Conservation (phyloP, 441 rosid genomes). For the Breynia disticha region DNA sequence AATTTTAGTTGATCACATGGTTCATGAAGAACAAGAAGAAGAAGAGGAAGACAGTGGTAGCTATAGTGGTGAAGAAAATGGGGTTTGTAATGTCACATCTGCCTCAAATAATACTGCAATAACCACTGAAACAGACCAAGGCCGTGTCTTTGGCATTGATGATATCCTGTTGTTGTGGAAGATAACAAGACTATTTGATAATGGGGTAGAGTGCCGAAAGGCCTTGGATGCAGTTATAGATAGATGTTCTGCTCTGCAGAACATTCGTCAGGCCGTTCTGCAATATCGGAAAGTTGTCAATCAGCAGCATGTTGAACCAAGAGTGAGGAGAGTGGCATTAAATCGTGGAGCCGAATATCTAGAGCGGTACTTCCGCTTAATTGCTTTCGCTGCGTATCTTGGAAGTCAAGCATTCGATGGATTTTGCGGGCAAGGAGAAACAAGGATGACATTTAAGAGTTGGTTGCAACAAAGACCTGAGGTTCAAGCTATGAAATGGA, state of each 20-base stretch:
- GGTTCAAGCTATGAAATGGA: slow-evolving; percentile 97
- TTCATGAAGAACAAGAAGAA: slow-evolving; percentile 56
- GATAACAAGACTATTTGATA: slow-evolving; percentile 87
- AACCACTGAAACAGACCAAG: slow-evolving; percentile 40
- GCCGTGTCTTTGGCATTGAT: slow-evolving; percentile 79
- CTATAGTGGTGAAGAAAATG: slow-evolving; percentile 93
- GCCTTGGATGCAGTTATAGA: slow-evolving; percentile 93
- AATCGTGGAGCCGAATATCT: slow-evolving; percentile 95
- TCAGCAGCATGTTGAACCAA: slow-evolving; percentile 89
- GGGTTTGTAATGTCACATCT: slow-evolving; percentile 33
- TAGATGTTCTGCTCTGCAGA: slow-evolving; percentile 94
- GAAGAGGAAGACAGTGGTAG: slow-evolving; percentile 83
- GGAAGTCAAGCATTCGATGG: slow-evolving; percentile 97
- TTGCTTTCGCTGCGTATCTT: slow-evolving; percentile 97
- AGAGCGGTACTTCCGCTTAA: slow-evolving; percentile 86
- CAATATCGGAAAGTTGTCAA: slow-evolving; percentile 79
- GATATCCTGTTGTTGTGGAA: slow-evolving; percentile 84
- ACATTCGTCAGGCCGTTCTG: slow-evolving; percentile 90
- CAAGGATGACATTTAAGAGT: slow-evolving; percentile 71
- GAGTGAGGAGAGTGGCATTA: slow-evolving; percentile 86
- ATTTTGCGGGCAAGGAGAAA: slow-evolving; percentile 71
- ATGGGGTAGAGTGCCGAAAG: slow-evolving; percentile 89
- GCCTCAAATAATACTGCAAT: slow-evolving; percentile 26
- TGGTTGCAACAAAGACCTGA: slow-evolving; percentile 95
- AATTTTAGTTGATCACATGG: slow-evolving; percentile 46